Evolutionary conservation across 2,329 filamentous ascomycete genomes (phyloP).

Genomic region (Neocucurbitaria cava): DNA sequence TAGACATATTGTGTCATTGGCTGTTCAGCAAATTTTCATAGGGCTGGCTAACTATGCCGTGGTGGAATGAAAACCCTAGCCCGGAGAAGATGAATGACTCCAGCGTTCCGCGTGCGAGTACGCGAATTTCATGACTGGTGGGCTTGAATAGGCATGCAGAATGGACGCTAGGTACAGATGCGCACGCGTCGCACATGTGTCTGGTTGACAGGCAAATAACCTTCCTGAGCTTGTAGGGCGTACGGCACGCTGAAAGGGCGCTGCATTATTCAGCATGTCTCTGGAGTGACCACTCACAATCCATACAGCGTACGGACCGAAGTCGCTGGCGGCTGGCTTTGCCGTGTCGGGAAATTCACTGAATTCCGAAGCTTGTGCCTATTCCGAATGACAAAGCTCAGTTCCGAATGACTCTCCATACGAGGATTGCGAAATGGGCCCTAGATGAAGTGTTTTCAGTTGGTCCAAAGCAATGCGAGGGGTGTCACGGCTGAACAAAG

Average conservation of each 20-base stretch:
- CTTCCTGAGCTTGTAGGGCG: slow-evolving; percentile 18
- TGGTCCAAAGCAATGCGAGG: not conserved
- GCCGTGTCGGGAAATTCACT: slow-evolving; percentile 1
- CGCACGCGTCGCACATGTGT: slow-evolving; percentile 3
- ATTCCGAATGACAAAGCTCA: slow-evolving; percentile 21
- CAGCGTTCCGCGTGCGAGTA: not conserved
- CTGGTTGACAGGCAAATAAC: slow-evolving; percentile 16
- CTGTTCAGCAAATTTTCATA: slow-evolving; percentile 28
- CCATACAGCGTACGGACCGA: not conserved
- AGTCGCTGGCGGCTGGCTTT: slow-evolving; percentile 16
- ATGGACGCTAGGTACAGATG: not conserved
- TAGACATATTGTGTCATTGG: slow-evolving; percentile 33
- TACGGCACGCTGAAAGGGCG: slow-evolving; percentile 21
- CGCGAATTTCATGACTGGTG: not conserved
- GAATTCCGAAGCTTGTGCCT: slow-evolving; percentile 21
- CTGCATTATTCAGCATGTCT: slow-evolving; percentile 18
- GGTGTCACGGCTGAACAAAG: no score
- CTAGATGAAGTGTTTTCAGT: not conserved
- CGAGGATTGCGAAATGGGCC: not conserved
- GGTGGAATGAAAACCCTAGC: no score
- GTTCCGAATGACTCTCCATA: not conserved
- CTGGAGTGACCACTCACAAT: slow-evolving; percentile 19
- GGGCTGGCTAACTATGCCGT: slow-evolving; percentile 21
- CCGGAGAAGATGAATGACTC: no score
- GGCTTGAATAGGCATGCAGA: slow-evolving; percentile 9